Base-by-base conservation (phyloP, 805 yeast genomes). In the Priceomyces haplophilus region DNA sequence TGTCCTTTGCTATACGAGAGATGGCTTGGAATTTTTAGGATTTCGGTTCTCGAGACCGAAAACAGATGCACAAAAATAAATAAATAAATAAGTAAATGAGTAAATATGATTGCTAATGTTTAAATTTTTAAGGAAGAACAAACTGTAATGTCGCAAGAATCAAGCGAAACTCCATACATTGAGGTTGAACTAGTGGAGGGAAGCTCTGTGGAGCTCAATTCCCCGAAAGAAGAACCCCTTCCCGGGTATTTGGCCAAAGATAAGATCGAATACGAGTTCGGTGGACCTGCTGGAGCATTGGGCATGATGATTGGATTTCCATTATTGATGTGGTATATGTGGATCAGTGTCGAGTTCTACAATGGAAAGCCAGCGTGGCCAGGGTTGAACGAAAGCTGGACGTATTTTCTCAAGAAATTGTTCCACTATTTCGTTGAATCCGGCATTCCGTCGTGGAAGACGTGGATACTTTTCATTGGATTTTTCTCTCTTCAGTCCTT, bases 281-380 rank as follows among this genome's bases (percentile, higher is more conserved):
- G 99, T 40, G 98, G 98, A 0, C 84, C 95, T 19, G 64, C 73
- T 5, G 99, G 99, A 44, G 96, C 88, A 38, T 44, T 83, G 16
- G 91, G 90, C 5, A 91, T 93, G 98, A 79, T 91, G 82, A 59
- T 79, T 35, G 95, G 96, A 3, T 93, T 93, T 69, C 99, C 99
- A 6, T 58, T 83, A 37, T 73, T 93, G 58, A 93, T 93, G 99
- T 88, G 84, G 75, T 93, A 93, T 67, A 85, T 93, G 93, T 91
- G 96, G 95, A 82, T 91, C 42, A 77, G 88, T 55, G 91, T 93
- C 40, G 78, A 79, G 48, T 89, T 84, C 62, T 88, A 88, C 65
- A 70, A 70, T 49, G 96, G 96, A 1, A 57, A 69, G 38, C 74
- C 87, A 21, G 88, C 96, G 18, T 66, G 73, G 62, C 97, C 97